A percentile compares a stretch with the other conserved stretches of the same genome.
Evolutionary conservation across 768 basidiomycete genomes (phyloP).

Genomic region (Epithele typhae): DNA sequence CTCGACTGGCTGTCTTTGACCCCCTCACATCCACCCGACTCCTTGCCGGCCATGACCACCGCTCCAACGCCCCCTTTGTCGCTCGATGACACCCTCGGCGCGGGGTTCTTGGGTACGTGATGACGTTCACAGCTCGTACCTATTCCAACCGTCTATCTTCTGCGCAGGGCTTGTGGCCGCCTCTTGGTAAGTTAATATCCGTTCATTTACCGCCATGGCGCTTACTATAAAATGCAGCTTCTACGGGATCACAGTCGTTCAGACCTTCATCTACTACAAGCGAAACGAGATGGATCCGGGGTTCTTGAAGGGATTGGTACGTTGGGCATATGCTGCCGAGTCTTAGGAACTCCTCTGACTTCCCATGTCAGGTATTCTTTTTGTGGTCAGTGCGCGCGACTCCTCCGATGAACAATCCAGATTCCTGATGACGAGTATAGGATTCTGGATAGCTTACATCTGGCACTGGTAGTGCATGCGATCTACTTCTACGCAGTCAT

Average conservation of each 20-base stretch:
- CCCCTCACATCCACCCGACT: too few relatives aligned
- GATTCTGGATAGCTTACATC: constrained; percentile 16
- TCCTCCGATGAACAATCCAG: not conserved
- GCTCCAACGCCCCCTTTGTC: constrained; percentile 6
- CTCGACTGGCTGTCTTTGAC: too few relatives aligned
- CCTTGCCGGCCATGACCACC: too few relatives aligned
- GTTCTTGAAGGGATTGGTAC: constrained; percentile 9
- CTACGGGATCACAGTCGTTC: constrained; percentile 18
- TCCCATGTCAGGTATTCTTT: constrained; percentile 9
- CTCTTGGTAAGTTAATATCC: constrained; percentile 10
- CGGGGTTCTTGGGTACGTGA: constrained; percentile 14
- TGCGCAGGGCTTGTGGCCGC: constrained; percentile 11
- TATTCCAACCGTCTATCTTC: too few relatives aligned
- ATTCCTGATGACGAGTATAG: not conserved
- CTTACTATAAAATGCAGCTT: constrained; percentile 14
- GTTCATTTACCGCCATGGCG: too few relatives aligned
- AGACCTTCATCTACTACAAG: constrained; percentile 17
- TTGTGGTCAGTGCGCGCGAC: constrained; percentile 6
- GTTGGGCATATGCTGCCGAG: not conserved
- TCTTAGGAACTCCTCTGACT: too few relatives aligned
- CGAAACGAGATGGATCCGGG: constrained; percentile 4
- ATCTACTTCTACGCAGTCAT: constrained; percentile 23
- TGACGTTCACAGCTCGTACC: too few relatives aligned
- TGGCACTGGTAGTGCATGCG: constrained; percentile 13
- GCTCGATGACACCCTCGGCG: constrained; percentile 16